Base-by-base conservation (phyloP, 306 rosid species). In the Sesbania bispinosa region DNA sequence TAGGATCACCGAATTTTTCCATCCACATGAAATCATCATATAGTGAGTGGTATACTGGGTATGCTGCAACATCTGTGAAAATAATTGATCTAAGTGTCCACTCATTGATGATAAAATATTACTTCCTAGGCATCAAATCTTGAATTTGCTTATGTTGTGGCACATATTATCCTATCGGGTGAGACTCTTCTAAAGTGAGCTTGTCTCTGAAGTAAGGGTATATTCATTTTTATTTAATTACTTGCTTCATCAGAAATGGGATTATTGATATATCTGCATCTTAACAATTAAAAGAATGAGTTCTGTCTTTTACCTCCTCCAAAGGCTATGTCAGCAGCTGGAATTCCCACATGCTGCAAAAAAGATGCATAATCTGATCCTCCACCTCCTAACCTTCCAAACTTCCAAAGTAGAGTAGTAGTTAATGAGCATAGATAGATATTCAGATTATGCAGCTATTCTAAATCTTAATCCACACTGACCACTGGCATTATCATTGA, bases 11-110 rank as follows among this genome's bases (percentile, higher is more conserved):
- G 42, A 82, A 90, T 19, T 86, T 90, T 77, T 84, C 41, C 96
- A 88, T 86, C 96, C 93, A 90, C 63, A 71, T 32, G 30, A 84
- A 90, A 81, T 87, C 91, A 82, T 90, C 91, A 53, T 87, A 90
- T 75, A 82, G 76, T 53, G 96, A 88, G 69, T 90, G 96, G 80
- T 90, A 88, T 13, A 88, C 87, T 0, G 90, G 88, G 59, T 77
- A 88, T 41, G 74, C 87, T 84, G 88, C 79, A 80, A 30, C 13
- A 52, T 24, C 61, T 29, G 15, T 1, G n/a, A 16, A 66, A 3
- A 43, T 55, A 32, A 2, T 13, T 11, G 30, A 21, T 54, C 48
- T 41, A 14, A 50, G 30, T 51, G 7, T 30, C 35, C 58, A 43
- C 42, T 30, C 45, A 14, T 27, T 18, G 47, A 10, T 30, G 42